Evolutionary conservation across 1,284 basidiomycete species (phyloP).

Genomic region (Fomitopsis betulina): DNA sequence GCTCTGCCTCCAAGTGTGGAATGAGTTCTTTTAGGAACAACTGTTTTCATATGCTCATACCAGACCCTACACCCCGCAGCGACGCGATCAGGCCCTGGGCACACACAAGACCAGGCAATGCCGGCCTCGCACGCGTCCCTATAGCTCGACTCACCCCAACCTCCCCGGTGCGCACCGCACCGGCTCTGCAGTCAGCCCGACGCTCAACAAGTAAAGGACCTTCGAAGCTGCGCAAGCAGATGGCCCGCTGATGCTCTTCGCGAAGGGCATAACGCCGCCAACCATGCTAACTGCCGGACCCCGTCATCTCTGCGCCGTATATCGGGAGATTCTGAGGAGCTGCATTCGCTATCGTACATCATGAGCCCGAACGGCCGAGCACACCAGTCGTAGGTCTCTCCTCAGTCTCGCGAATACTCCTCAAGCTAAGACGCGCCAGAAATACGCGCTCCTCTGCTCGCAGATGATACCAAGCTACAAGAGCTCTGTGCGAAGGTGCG

Average conservation of each 20-base stretch:
- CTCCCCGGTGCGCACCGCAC: conserved; percentile 13
- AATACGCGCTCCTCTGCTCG: conserved; percentile 9
- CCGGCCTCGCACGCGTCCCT: conserved; percentile 29
- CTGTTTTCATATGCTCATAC: neutral
- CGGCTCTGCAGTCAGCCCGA: conserved; percentile 19
- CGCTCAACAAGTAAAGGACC: conserved; percentile 17
- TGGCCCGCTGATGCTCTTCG: conserved; percentile 13
- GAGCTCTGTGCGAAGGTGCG: conserved; percentile 83
- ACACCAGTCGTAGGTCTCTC: conserved; percentile 25
- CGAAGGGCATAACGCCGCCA: conserved; percentile 10
- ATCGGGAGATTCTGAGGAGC: conserved; percentile 13
- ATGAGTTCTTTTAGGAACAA: neutral
- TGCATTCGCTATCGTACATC: conserved; percentile 4
- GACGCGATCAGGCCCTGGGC: conserved; percentile 25
- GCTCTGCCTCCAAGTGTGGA: neutral
- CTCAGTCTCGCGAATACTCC: neutral
- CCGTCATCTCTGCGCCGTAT: conserved; percentile 21
- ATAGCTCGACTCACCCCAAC: conserved; percentile 32
- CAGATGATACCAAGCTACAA: conserved; percentile 63
- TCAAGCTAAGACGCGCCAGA: neutral
- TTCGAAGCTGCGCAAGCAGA: conserved; percentile 19
- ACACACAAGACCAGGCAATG: conserved; percentile 38
- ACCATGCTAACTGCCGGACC: conserved; percentile 6
- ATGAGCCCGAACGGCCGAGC: conserved; percentile 15
- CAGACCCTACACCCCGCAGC: conserved; percentile 14